Evolutionary conservation across 306 rosid species (phyloP), one percentile per base, ranked within the genome.

Genomic region (Biancaea sappan): DNA sequence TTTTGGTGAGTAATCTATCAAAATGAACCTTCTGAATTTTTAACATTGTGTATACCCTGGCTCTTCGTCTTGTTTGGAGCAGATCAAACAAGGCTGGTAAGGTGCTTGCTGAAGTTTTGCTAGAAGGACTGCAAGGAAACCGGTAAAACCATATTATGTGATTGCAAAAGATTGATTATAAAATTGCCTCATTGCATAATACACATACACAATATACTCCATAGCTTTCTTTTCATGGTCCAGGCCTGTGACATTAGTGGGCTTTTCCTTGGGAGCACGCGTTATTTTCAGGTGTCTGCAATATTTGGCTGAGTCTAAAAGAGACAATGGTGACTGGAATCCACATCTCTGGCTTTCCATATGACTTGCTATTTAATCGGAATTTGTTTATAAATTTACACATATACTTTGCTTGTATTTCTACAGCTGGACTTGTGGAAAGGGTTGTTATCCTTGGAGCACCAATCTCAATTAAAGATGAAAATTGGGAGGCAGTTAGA

Each of bases 71-170:
- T 73, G 26, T 59, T 59, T 71, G 62, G 76, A 48, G 60, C 88
- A 87, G 95, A 80, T 85, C 90, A 26, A 88, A 85, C 80, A 89
- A 85, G 81, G 92, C 90, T 62, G 95, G 95, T 69, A 85, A 81
- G 75, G 75, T 85, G 82, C 90, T 85, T 69, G 86, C 95, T 69
- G 90, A 89, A 22, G 83, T 87, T 52, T 66, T 85, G 64, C 64
- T 83, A 78, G 69, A 70, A 40, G 88, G 92, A 64, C 84, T 74
- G 75, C 92, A 85, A 37, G 95, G 94, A 77, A 79, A 85, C 82
- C 85, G 88, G 91, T 89, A 79, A 76, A 41, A 83, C 66, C 67
- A 72, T 74, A 80, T 82, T 62, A 37, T 63, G 44, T 77, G 59
- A 73, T 72, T 51, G 51, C 67, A 67, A 77, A 66, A 73, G 43